A percentile compares a stretch with the other conserved stretches of the same genome.
phyloP scores from a whole-genome alignment of 2,329 filamentous ascomycete species.

The Neofusicoccum umdonicola region DNA sequence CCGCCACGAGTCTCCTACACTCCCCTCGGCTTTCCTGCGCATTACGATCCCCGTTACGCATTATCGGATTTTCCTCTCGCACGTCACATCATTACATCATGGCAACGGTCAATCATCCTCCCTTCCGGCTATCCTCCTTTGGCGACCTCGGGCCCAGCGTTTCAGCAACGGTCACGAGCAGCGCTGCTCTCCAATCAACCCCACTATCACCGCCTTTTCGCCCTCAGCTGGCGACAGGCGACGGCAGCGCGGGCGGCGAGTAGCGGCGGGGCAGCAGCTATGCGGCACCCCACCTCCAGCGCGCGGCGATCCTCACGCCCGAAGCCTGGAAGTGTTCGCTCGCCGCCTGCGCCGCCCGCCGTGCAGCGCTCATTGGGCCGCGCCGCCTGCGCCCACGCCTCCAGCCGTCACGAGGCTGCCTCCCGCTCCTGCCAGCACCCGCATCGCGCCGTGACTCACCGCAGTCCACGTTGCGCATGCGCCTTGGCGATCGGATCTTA shows the following conservation, averaged over 20 bases:
- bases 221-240: not conserved
- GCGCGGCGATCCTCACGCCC: slow-evolving; percentile 9
- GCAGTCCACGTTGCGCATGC: slow-evolving; percentile 6
- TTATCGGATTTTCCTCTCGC: slow-evolving; percentile 12
- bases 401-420: slow-evolving; percentile 9
- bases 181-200: slow-evolving; percentile 12
- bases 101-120: slow-evolving; percentile 8
- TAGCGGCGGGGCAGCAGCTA: not conserved
- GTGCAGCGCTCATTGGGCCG: not conserved
- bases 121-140: not conserved
- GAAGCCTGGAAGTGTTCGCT: slow-evolving; percentile 9
- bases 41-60: slow-evolving; percentile 16
- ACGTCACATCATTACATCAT: slow-evolving; percentile 17
- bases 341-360: not conserved
- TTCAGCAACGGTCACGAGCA: slow-evolving; percentile 15
- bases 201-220: slow-evolving; percentile 15
- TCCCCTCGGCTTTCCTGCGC: not conserved
- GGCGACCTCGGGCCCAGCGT: slow-evolving; percentile 6
- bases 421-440: slow-evolving; percentile 1
- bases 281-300: not conserved
- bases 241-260: not conserved
- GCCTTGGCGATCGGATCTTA: slow-evolving; percentile 12
- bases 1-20: slow-evolving; percentile 1
- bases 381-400: not conserved
- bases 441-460: slow-evolving; percentile 2